phyloP scores from a whole-genome alignment of 1,139 yeast species.

The Kurtzmaniella quercitrusa region DNA sequence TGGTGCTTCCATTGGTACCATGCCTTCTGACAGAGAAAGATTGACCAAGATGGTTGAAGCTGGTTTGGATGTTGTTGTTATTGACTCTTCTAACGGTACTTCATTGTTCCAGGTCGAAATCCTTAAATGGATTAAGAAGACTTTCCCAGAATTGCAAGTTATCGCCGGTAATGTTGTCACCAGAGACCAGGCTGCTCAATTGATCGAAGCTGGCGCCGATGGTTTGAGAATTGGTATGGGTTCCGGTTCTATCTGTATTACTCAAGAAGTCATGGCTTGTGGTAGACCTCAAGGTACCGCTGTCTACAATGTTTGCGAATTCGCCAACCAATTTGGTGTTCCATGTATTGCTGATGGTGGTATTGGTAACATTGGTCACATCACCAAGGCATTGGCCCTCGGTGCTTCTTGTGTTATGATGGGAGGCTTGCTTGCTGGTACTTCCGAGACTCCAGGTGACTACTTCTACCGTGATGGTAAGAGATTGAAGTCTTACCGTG shows the following conservation, averaged over 20 bases:
- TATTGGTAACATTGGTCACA: slow-evolving; percentile 97
- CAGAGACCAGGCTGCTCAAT: slow-evolving; percentile 96
- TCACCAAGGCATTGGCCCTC: slow-evolving; percentile 91
- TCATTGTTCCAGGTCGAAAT: slow-evolving; percentile 90
- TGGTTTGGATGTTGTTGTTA: slow-evolving; percentile 92
- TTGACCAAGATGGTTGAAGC: slow-evolving; percentile 83
- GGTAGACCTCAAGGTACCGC: slow-evolving; percentile 99
- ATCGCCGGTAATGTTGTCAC: slow-evolving; percentile 99
- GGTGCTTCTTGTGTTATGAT: slow-evolving; percentile 99
- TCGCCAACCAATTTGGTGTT: slow-evolving; percentile 85
- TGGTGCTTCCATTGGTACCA: slow-evolving; percentile 98
- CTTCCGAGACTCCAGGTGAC: slow-evolving; percentile 97
- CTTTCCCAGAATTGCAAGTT: slow-evolving; percentile 75
- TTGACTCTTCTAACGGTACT: slow-evolving; percentile 98
- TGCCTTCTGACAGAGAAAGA: slow-evolving; percentile 84
- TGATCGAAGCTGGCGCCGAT: slow-evolving; percentile 96
- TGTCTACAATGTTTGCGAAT: slow-evolving; percentile 81
- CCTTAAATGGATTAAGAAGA: slow-evolving; percentile 86
- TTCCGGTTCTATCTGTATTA: slow-evolving; percentile 96
- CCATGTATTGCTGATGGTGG: slow-evolving; percentile 99
- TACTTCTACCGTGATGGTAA: slow-evolving; percentile 97
- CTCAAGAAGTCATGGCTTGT: slow-evolving; percentile 99
- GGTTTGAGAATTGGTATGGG: slow-evolving; percentile 99
- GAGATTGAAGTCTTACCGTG: slow-evolving; percentile 95
- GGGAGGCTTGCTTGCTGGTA: slow-evolving; percentile 99